Conservation (phyloP, 805 yeast genomes). For the Isabelozyma rhagii region DNA sequence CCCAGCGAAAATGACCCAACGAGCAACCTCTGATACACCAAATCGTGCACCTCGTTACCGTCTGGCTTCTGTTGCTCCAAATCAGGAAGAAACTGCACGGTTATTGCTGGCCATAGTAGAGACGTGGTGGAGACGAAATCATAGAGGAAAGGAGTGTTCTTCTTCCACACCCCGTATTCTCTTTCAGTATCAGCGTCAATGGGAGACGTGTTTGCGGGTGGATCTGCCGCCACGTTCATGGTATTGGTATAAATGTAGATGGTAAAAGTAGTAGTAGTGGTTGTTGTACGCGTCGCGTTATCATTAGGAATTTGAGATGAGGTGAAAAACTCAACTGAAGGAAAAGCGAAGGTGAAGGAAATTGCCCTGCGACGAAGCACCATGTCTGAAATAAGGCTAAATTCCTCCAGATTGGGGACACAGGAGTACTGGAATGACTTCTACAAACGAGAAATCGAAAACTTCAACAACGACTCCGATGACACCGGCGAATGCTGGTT, state of each 20-base stretch:
- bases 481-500: constrained; percentile 98
- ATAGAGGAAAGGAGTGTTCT: constrained; percentile 41
- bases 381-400: constrained; percentile 41
- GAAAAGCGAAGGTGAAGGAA: background rate
- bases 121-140: constrained; percentile 38
- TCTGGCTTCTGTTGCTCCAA: constrained; percentile 12
- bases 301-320: background rate
- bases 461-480: constrained; percentile 68
- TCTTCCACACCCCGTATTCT: constrained; percentile 41
- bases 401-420: constrained; percentile 83
- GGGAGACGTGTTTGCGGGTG: constrained; percentile 1
- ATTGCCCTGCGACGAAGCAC: background rate
- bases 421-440: constrained; percentile 88
- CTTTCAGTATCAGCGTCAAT: constrained; percentile 31
- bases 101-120: constrained; percentile 42
- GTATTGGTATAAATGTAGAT: background rate
- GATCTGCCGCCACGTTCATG: background rate
- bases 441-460: constrained; percentile 67
- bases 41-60: constrained; percentile 3
- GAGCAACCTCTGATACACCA: constrained; percentile 40
- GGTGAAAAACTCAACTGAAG: background rate
- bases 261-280: background rate
- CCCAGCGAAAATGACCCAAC: constrained; percentile 67
- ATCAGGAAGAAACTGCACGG: constrained; percentile 44
- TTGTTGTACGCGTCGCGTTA: background rate